A percentile compares a stretch with the other conserved stretches of the same genome.
Evolutionary conservation across 805 yeast genomes (phyloP).

Genomic region (Zygotorulaspora chibaensis): DNA sequence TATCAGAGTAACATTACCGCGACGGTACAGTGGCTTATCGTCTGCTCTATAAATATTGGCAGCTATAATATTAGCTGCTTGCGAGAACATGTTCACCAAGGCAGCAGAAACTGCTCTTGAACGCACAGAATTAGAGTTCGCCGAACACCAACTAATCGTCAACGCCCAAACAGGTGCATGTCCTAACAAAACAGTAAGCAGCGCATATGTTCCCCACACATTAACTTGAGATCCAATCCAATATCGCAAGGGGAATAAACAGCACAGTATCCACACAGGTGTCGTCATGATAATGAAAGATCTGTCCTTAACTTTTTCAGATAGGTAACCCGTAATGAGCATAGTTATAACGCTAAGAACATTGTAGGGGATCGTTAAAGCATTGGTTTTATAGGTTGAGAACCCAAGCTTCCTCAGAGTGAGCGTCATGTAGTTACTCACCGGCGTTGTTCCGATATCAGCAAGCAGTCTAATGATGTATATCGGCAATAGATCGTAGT

Average conservation of each 20-base stretch:
- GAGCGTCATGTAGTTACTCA: conserved; percentile 45
- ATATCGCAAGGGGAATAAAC: conserved; percentile 35
- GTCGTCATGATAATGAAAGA: conserved; percentile 17
- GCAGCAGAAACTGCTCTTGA: conserved; percentile 63
- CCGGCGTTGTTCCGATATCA: conserved; percentile 38
- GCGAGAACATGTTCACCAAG: conserved; percentile 59
- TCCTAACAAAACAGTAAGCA: conserved; percentile 37
- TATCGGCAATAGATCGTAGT: conserved; percentile 54
- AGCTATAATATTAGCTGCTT: conserved; percentile 50
- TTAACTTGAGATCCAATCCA: conserved; percentile 41
- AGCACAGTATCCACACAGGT: conserved; percentile 16
- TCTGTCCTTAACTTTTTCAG: conserved; percentile 37
- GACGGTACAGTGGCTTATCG: conserved; percentile 56
- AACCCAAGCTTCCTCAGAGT: conserved; percentile 49
- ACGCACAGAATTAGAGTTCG: conserved; percentile 59
- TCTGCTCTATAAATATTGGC: conserved; percentile 52
- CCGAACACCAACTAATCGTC: conserved; percentile 56
- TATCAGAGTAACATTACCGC: conserved; percentile 49
- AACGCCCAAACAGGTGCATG: conserved; percentile 53
- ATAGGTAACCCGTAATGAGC: conserved; percentile 35
- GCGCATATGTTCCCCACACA: conserved; percentile 42
- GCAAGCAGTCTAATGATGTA: conserved; percentile 45
- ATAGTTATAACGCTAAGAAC: conserved; percentile 38
- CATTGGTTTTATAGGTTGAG: conserved; percentile 47
- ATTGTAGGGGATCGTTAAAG: conserved; percentile 49